A percentile compares a stretch with the other conserved stretches of the same genome.
Evolutionary conservation across 441 rosid species (phyloP).

Genomic region (Erysimum cheiri): DNA sequence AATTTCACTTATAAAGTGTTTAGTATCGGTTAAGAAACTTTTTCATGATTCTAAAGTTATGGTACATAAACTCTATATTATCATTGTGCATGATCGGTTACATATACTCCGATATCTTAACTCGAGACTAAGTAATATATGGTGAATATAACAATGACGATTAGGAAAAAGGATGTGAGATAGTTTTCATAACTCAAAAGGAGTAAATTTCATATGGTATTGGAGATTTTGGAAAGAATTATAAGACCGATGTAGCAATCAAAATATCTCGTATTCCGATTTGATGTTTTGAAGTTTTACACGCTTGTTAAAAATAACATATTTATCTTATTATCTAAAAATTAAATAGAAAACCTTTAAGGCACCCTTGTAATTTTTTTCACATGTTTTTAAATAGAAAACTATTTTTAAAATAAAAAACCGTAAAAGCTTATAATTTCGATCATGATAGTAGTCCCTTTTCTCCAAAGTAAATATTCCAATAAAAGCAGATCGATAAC

Average conservation of each 20-base stretch:
- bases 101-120: neutral
- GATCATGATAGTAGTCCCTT: slow-evolving; percentile 21
- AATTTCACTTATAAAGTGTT: too few relatives aligned
- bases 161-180: neutral
- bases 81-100: neutral
- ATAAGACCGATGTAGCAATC: neutral
- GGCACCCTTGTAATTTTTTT: too few relatives aligned
- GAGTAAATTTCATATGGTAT: neutral
- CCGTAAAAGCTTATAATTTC: slow-evolving; percentile 2
- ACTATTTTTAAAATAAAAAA: neutral
- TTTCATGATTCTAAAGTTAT: neutral
- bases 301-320: too few relatives aligned
- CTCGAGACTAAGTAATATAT: neutral
- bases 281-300: too few relatives aligned
- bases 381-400: too few relatives aligned
- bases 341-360: too few relatives aligned
- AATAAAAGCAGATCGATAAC: slow-evolving; percentile 15
- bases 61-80: too few relatives aligned
- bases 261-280: neutral
- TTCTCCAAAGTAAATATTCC: slow-evolving; percentile 32
- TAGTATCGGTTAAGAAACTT: too few relatives aligned
- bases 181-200: neutral
- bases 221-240: neutral
- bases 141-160: neutral
- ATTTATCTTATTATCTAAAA: too few relatives aligned